Evolutionary conservation across 805 yeast species (phyloP).

Genomic region (Wickerhamomyces chaumierensis): DNA sequence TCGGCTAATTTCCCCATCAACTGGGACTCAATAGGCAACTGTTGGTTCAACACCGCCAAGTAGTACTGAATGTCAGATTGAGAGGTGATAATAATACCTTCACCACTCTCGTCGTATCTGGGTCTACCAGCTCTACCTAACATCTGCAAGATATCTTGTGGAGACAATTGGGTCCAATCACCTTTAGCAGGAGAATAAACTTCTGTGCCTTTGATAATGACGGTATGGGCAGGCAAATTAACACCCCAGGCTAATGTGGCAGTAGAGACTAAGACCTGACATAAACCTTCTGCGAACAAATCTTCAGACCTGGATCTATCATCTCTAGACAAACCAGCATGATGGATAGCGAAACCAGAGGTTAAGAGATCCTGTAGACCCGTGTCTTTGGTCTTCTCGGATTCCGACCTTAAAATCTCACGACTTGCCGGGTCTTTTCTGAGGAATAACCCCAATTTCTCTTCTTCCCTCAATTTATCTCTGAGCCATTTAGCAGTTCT

Average conservation of each 20-base stretch:
- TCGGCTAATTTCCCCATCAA: conserved; percentile 62
- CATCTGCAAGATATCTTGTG: conserved; percentile 94
- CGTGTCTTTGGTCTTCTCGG: conserved; percentile 40
- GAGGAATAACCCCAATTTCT: conserved; percentile 31
- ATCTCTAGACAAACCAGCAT: conserved; percentile 69
- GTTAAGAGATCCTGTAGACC: conserved; percentile 50
- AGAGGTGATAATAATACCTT: conserved; percentile 84
- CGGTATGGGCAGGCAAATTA: conserved; percentile 90
- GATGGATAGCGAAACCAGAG: conserved; percentile 79
- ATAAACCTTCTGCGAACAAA: conserved; percentile 75
- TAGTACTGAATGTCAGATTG: conserved; percentile 82
- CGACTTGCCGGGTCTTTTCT: conserved; percentile 37
- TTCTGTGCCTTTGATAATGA: conserved; percentile 86
- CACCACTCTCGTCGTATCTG: conserved; percentile 83
- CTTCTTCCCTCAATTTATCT: conserved; percentile 48
- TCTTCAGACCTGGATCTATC: conserved; percentile 79
- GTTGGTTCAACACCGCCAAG: conserved; percentile 82
- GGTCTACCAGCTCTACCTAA: conserved; percentile 98
- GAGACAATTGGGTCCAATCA: conserved; percentile 81
- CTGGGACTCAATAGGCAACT: conserved; percentile 87
- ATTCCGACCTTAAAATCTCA: conserved; percentile 55
- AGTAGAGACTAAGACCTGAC: conserved; percentile 79
- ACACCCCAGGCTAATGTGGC: conserved; percentile 98
- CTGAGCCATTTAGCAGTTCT: conserved; percentile 71
- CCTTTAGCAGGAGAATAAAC: conserved; percentile 88